These are phyloP conservation scores for Coprinellus micaceus DNA, from an alignment of 768 basidiomycete genomes.

Conservation along the genomic window DNA sequence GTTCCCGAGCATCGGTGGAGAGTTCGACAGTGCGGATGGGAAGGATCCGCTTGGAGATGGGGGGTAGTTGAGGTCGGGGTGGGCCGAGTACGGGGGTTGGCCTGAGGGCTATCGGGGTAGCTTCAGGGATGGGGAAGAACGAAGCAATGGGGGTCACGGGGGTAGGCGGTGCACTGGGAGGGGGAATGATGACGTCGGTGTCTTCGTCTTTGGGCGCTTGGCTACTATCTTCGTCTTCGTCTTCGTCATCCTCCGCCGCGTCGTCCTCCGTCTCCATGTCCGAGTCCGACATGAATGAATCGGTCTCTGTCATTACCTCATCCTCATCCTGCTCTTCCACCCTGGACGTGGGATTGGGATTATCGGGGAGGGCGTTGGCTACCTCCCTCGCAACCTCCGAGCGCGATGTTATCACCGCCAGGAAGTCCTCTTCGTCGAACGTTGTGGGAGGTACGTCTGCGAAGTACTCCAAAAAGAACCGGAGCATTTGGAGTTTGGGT, in stretches of 20 bases:
- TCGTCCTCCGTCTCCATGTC: constrained; percentile 2
- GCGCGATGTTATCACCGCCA: constrained; percentile 9
- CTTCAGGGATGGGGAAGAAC: not conserved
- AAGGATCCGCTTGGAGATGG: not conserved
- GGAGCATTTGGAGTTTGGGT: constrained; percentile 3
- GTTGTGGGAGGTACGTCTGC: constrained; percentile 8
- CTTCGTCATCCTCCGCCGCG: not conserved
- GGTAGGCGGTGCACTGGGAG: not conserved
- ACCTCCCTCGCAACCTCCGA: not conserved
- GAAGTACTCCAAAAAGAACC: constrained; percentile 8
- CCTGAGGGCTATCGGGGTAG: not conserved
- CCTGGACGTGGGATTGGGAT: not conserved
- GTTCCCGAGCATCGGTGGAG: not conserved
- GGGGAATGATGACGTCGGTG: not conserved
- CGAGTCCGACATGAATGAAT: not conserved
- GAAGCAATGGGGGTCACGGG: not conserved
- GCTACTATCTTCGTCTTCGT: not conserved
- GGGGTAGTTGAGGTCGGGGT: not conserved
- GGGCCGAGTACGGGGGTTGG: not conserved
- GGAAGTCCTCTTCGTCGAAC: constrained; percentile 10
- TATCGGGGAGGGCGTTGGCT: not conserved
- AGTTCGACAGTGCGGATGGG: not conserved
- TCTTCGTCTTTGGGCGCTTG: not conserved
- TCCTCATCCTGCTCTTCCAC: not conserved
- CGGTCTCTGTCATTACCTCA: not conserved